Evolutionary conservation across 1,284 basidiomycete genomes (phyloP).

Genomic region (Moesziomyces parantarcticus): DNA sequence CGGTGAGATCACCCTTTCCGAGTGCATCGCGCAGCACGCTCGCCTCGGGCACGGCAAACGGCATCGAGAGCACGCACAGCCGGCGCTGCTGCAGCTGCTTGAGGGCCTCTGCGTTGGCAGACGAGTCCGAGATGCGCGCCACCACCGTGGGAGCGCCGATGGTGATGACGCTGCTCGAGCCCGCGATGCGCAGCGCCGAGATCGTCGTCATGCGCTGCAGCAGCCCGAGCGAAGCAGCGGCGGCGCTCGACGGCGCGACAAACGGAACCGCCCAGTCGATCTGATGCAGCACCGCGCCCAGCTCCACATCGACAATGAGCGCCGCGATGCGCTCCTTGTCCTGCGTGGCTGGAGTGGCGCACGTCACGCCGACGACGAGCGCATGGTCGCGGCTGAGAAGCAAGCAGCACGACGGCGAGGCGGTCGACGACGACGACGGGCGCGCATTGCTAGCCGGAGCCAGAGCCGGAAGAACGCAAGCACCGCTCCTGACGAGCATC

Average conservation of each 20-base stretch:
- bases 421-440: conserved; percentile 24
- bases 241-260: conserved; percentile 11
- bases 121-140: conserved; percentile 12
- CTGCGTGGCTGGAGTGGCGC: conserved; percentile 14
- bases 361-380: conserved; percentile 30
- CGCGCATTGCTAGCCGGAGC: conserved; percentile 22
- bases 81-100: conserved; percentile 37
- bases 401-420: conserved; percentile 25
- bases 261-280: conserved; percentile 43
- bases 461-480: conserved; percentile 10
- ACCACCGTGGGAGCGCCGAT: conserved; percentile 27
- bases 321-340: conserved; percentile 38
- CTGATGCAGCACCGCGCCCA: conserved; percentile 37
- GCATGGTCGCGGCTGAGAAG: conserved; percentile 44
- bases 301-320: conserved; percentile 40
- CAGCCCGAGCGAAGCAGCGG: conserved; percentile 6
- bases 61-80: conserved; percentile 29
- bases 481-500: conserved; percentile 14
- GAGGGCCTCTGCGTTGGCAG: conserved; percentile 22
- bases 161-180: conserved; percentile 33
- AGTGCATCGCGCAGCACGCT: conserved; percentile 46
- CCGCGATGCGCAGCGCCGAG: conserved; percentile 40
- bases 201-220: conserved; percentile 33
- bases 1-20: conserved; percentile 45
- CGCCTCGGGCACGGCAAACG: conserved; percentile 33